Conservation (phyloP, 805 yeast genomes). For the Saccharomycopsis fodiens region DNA sequence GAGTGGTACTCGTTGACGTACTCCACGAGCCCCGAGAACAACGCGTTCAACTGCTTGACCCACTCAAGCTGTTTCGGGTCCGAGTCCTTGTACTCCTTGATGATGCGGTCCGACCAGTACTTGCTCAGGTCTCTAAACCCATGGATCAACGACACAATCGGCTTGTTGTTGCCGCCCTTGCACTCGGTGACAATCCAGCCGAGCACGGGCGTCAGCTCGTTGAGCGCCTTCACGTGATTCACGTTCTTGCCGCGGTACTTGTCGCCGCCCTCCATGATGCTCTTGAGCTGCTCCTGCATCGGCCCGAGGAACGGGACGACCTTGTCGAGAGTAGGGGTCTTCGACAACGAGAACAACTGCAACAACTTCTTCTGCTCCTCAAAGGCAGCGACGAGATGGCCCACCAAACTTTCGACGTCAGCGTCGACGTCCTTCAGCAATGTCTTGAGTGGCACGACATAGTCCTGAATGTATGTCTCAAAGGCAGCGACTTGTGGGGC, state of each 20-base stretch:
- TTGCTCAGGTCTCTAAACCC: slow-evolving; percentile 88
- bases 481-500: slow-evolving; percentile 45
- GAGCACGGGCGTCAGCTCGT: slow-evolving; percentile 83
- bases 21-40: slow-evolving; percentile 62
- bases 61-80: slow-evolving; percentile 69
- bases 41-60: slow-evolving; percentile 58
- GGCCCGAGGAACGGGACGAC: slow-evolving; percentile 55
- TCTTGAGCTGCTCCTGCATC: slow-evolving; percentile 50
- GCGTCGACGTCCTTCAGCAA: slow-evolving; percentile 48
- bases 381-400: slow-evolving; percentile 44
- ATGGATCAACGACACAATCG: slow-evolving; percentile 50
- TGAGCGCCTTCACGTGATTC: slow-evolving; percentile 72
- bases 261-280: slow-evolving; percentile 63
- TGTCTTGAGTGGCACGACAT: slow-evolving; percentile 53
- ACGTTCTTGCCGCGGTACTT: slow-evolving; percentile 54
- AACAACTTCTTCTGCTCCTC: slow-evolving; percentile 52
- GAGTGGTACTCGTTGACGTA: slow-evolving; percentile 74
- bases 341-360: slow-evolving; percentile 47
- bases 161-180: slow-evolving; percentile 34
- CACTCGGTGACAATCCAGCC: slow-evolving; percentile 83
- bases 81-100: slow-evolving; percentile 74
- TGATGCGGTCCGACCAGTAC: slow-evolving; percentile 87
- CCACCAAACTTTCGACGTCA: slow-evolving; percentile 49
- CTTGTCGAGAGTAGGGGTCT: slow-evolving; percentile 49
- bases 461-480: slow-evolving; percentile 42